Evolutionary conservation across 176 grass and related monocot genomes (phyloP).

Genomic region (Triticum timopheevii): DNA sequence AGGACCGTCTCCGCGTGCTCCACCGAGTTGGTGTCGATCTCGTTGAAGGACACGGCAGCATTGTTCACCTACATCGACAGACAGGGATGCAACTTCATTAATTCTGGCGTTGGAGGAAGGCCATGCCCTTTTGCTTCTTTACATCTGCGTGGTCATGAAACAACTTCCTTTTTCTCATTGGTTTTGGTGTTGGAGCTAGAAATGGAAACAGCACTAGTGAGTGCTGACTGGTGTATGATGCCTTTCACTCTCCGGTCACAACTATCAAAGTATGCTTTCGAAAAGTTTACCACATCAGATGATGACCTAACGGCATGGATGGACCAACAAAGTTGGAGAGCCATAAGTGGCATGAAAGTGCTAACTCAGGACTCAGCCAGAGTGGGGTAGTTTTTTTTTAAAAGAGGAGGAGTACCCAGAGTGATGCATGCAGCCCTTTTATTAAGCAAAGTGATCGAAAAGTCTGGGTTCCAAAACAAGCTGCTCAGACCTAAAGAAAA

Average conservation of each 20-base stretch:
- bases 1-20: conserved; percentile 83
- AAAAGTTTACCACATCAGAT: neutral
- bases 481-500: no score
- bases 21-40: conserved; percentile 78
- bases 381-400: neutral
- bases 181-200: neutral
- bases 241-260: neutral
- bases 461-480: no score
- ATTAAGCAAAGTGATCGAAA: no score
- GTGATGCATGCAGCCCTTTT: no score
- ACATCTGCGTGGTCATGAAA: neutral
- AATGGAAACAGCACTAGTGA: neutral
- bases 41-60: conserved; percentile 87
- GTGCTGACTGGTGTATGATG: neutral
- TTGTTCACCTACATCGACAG: conserved; percentile 69
- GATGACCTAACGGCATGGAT: neutral
- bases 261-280: neutral
- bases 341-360: neutral
- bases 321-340: neutral
- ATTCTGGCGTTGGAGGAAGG: neutral
- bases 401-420: no score
- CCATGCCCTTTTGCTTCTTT: neutral
- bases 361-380: neutral
- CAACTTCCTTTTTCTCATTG: neutral
- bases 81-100: neutral